A percentile compares a stretch with the other conserved stretches of the same genome.
phyloP scores from a whole-genome alignment of 768 basidiomycete species.

The Trametes meyenii region DNA sequence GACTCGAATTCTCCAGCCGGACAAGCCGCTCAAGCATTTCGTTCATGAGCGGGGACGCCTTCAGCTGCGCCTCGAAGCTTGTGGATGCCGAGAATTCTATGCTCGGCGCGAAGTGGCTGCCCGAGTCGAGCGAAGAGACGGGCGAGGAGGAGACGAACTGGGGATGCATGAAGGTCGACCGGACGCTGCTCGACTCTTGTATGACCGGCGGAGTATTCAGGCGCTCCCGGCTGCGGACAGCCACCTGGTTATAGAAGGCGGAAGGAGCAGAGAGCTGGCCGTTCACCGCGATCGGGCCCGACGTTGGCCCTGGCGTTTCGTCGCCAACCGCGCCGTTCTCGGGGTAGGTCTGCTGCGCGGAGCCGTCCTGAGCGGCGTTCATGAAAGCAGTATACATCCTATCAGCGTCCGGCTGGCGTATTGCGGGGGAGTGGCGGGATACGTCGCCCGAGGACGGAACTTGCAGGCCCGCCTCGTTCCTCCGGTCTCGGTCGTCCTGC shows the following conservation, averaged over 20 bases:
- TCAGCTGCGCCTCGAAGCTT: constrained; percentile 74
- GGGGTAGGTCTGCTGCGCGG: constrained; percentile 48
- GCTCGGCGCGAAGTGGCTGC: constrained; percentile 58
- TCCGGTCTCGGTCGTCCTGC: constrained; percentile 38
- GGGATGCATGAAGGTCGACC: constrained; percentile 48
- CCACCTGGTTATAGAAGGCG: constrained; percentile 43
- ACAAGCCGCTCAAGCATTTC: constrained; percentile 76
- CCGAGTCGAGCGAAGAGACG: constrained; percentile 77
- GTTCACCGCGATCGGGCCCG: constrained; percentile 33
- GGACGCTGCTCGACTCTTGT: constrained; percentile 35
- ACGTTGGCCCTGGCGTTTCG: constrained; percentile 43
- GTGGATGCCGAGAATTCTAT: constrained; percentile 43
- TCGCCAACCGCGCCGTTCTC: constrained; percentile 60
- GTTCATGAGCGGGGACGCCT: constrained; percentile 71
- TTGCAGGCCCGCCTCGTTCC: constrained; percentile 30
- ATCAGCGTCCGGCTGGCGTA: constrained; percentile 46
- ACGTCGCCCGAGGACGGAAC: constrained; percentile 36
- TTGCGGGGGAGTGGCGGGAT: constrained; percentile 49
- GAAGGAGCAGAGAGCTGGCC: constrained; percentile 31
- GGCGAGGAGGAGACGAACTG: constrained; percentile 69
- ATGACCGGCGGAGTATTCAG: constrained; percentile 51
- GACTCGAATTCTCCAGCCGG: constrained; percentile 68
- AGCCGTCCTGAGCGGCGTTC: constrained; percentile 27
- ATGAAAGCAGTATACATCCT: constrained; percentile 42
- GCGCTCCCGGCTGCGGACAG: constrained; percentile 43